Percentiles rank a stretch among this genome's conserved stretches.
These are phyloP conservation scores for Skeletonema potamos DNA, from an alignment of 108 stramenopile species.

Conservation along the genomic window DNA sequence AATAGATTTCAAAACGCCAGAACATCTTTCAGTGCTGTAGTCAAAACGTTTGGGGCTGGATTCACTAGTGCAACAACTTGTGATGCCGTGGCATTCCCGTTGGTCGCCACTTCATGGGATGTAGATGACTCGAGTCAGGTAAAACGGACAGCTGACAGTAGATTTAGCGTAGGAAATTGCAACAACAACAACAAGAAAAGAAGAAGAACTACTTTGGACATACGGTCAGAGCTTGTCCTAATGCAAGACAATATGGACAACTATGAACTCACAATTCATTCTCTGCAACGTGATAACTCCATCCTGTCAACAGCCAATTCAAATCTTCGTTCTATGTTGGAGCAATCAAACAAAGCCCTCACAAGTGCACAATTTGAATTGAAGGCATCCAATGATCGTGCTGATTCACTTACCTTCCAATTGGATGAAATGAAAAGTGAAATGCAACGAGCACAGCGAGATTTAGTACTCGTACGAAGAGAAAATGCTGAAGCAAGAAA, in stretches of 20 bases:
- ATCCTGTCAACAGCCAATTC: neutral
- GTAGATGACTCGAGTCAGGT: neutral
- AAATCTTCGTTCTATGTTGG: neutral
- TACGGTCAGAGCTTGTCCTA: neutral
- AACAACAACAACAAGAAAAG: neutral
- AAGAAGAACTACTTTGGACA: neutral
- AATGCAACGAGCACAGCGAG: neutral
- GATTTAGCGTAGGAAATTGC: neutral
- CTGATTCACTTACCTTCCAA: neutral
- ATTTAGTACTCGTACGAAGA: neutral
- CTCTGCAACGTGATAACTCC: neutral
- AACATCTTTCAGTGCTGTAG: neutral
- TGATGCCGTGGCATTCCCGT: neutral
- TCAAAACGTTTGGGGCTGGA: neutral
- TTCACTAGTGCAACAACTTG: neutral
- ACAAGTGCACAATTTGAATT: neutral
- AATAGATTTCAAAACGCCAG: neutral
- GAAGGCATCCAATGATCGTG: neutral
- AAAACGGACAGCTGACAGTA: neutral
- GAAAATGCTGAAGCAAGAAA: neutral
- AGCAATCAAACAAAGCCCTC: neutral
- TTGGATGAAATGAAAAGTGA: neutral
- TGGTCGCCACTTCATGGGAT: constrained; percentile 3
- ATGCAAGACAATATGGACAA: constrained; percentile 3
- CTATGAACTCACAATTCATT: neutral